phyloP scores from a whole-genome alignment of 108 stramenopile genomes.

The Discostella stelligeroides region DNA sequence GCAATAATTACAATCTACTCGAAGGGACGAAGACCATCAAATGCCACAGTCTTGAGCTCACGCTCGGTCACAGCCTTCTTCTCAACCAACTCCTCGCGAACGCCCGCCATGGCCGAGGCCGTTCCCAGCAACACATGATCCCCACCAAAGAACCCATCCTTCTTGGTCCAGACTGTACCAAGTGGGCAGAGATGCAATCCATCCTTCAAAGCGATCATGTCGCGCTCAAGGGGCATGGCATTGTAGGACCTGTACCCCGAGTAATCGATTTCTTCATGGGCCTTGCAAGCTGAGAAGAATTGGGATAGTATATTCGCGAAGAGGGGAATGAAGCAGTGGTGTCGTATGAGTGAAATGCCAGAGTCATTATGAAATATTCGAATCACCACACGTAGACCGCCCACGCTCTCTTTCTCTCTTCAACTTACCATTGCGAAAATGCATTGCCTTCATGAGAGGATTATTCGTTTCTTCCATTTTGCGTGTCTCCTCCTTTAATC shows the following conservation, averaged over 20 bases:
- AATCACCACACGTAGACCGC: too few relatives aligned
- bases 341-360: too few relatives aligned
- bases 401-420: too few relatives aligned
- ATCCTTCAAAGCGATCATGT: conserved; percentile 26
- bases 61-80: conserved; percentile 25
- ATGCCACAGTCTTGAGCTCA: conserved; percentile 26
- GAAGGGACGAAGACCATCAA: conserved; percentile 33
- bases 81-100: conserved; percentile 24
- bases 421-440: conserved; percentile 54
- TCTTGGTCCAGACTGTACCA: conserved; percentile 56
- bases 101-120: conserved; percentile 12
- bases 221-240: conserved; percentile 41
- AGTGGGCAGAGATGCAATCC: conserved; percentile 38
- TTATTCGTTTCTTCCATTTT: conserved; percentile 62
- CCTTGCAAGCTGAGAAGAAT: conserved; percentile 32
- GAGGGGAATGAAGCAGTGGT: background rate
- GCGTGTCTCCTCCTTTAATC: conserved; percentile 51
- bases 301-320: background rate
- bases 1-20: background rate
- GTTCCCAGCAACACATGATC: conserved; percentile 50
- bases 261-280: conserved; percentile 44
- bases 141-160: conserved; percentile 31
- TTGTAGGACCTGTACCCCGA: conserved; percentile 33
- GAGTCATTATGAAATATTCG: too few relatives aligned
- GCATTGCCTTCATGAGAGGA: conserved; percentile 64